A percentile compares a stretch with the other conserved stretches of the same genome.
phyloP scores from a whole-genome alignment of 345 rosid genomes.

The Brassica incana region DNA sequence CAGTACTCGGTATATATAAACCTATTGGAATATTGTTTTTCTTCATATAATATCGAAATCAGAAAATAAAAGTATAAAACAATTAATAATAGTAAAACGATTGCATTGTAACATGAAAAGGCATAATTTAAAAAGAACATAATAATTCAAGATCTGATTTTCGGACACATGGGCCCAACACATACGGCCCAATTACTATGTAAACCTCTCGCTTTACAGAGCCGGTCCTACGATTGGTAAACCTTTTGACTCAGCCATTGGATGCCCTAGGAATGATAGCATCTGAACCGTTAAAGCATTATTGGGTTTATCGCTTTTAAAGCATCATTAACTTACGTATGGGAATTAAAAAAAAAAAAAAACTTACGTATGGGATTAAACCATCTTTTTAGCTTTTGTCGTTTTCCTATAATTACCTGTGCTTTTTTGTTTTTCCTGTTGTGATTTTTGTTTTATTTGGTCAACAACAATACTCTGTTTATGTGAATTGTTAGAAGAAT shows the following conservation, averaged over 20 bases:
- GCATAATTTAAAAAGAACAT: not conserved
- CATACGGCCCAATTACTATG: slow-evolving; percentile 32
- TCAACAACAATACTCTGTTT: slow-evolving; percentile 7
- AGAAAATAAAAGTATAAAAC: not conserved
- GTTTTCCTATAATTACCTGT: slow-evolving; percentile 19
- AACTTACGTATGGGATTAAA: slow-evolving; percentile 34
- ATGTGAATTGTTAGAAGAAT: not conserved
- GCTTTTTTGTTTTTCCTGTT: not conserved
- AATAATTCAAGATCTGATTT: slow-evolving; percentile 2
- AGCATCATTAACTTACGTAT: slow-evolving; percentile 34
- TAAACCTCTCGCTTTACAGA: slow-evolving; percentile 7
- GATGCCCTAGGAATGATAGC: slow-evolving; percentile 1
- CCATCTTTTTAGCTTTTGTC: slow-evolving; percentile 35
- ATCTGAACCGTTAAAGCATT: slow-evolving; percentile 35
- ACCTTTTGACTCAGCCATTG: slow-evolving; percentile 28
- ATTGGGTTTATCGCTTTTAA: slow-evolving; percentile 21
- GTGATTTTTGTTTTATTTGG: slow-evolving; percentile 6
- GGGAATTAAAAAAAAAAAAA: not conserved
- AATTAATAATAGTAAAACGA: not conserved
- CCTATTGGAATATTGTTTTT: not conserved
- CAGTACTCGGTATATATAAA: not conserved
- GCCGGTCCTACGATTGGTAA: slow-evolving; percentile 18
- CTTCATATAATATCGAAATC: not conserved
- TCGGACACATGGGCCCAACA: slow-evolving; percentile 29
- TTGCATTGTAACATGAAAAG: slow-evolving; percentile 9